These are phyloP conservation scores for Omphalotus olearius DNA, from an alignment of 1,284 basidiomycete species.

Conservation along the genomic window DNA sequence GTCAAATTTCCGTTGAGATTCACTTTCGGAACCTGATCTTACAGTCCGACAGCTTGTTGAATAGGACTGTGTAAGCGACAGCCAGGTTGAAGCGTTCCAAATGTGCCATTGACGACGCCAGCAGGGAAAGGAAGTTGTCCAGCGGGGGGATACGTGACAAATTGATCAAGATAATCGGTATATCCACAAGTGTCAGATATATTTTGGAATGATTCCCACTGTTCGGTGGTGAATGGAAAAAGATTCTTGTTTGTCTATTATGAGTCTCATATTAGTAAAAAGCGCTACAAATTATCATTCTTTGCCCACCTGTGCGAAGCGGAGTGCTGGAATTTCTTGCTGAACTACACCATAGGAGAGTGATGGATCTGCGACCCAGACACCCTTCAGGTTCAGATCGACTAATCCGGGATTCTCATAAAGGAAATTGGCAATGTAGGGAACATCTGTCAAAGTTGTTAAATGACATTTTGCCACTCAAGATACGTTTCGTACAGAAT, in stretches of 20 bases:
- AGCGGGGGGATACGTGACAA: slow-evolving; percentile 62
- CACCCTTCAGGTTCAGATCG: slow-evolving; percentile 55
- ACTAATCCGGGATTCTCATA: slow-evolving; percentile 53
- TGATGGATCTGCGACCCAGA: slow-evolving; percentile 63
- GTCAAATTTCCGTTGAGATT: not conserved
- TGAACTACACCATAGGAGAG: slow-evolving; percentile 34
- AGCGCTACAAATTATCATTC: slow-evolving; percentile 31
- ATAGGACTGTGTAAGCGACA: slow-evolving; percentile 44
- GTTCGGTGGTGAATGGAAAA: slow-evolving; percentile 52
- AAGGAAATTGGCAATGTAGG: slow-evolving; percentile 67
- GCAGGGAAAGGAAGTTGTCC: slow-evolving; percentile 46
- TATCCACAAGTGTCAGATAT: slow-evolving; percentile 57
- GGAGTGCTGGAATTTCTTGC: slow-evolving; percentile 58
- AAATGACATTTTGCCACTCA: not conserved
- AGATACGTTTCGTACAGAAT: slow-evolving; percentile 36
- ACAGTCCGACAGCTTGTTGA: slow-evolving; percentile 38
- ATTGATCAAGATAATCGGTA: slow-evolving; percentile 54
- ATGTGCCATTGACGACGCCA: slow-evolving; percentile 28
- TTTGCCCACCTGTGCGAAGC: slow-evolving; percentile 54
- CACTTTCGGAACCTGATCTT: slow-evolving; percentile 14
- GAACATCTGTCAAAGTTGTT: slow-evolving; percentile 28
- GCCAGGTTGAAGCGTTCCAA: slow-evolving; percentile 29
- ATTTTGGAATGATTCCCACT: slow-evolving; percentile 49
- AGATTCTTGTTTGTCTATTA: slow-evolving; percentile 47
- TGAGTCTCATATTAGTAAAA: not conserved